phyloP scores from a whole-genome alignment of 352 stramenopile genomes.

The Albugo laibachii region DNA sequence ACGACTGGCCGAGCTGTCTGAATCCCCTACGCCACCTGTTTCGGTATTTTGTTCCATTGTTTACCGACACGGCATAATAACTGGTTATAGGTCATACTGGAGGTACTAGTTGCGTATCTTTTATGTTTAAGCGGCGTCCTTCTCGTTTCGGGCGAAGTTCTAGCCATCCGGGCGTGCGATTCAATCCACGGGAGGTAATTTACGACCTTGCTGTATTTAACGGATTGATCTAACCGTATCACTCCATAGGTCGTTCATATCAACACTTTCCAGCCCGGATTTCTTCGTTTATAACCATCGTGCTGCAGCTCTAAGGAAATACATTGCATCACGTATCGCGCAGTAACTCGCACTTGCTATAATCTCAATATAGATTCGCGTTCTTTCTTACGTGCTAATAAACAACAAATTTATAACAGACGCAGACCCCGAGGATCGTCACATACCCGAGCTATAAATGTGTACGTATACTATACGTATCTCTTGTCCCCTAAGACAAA shows the following conservation, averaged over 20 bases:
- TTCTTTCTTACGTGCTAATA: no score
- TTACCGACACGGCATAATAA: neutral
- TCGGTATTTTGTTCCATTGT: constrained; percentile 13
- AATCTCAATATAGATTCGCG: no score
- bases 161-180: constrained; percentile 53
- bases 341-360: no score
- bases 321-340: constrained; percentile 11
- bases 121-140: constrained; percentile 47
- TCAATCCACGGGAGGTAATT: constrained; percentile 35
- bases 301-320: constrained; percentile 51
- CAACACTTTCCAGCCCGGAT: constrained; percentile 16
- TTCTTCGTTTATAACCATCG: constrained; percentile 75
- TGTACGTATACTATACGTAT: no score
- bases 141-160: constrained; percentile 39
- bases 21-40: constrained; percentile 39
- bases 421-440: no score
- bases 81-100: constrained; percentile 29
- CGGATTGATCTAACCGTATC: no score
- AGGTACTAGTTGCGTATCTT: constrained; percentile 46
- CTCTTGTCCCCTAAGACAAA: no score
- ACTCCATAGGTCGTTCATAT: no score
- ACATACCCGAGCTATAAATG: no score
- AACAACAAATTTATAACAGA: no score
- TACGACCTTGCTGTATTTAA: no score
- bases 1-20: constrained; percentile 43